Conservation (phyloP, 1,284 basidiomycete genomes). For the Heterobasidion irregulare region DNA sequence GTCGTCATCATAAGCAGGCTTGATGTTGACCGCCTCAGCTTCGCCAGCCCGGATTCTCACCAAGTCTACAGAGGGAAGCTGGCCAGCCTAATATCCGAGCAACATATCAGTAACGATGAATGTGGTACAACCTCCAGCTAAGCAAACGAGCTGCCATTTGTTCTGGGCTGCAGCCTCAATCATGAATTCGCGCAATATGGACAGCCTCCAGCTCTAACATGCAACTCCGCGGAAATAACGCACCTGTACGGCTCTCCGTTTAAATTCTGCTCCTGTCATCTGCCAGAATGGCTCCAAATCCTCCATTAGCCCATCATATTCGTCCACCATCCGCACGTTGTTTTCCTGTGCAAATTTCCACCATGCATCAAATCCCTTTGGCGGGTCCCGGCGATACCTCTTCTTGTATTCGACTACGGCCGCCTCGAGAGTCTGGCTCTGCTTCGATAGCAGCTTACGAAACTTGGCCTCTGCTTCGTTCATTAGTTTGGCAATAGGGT, state of each 20-base stretch:
- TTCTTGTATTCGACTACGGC: conserved; percentile 76
- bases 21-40: conserved; percentile 53
- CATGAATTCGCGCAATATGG: background rate
- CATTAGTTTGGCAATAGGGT: conserved; percentile 83
- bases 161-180: background rate
- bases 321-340: conserved; percentile 78
- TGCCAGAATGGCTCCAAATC: conserved; percentile 81
- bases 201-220: background rate
- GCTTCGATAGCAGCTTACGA: conserved; percentile 54
- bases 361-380: conserved; percentile 87
- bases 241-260: conserved; percentile 65
- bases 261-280: conserved; percentile 64
- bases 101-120: background rate
- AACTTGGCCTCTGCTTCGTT: conserved; percentile 66
- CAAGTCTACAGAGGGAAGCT: conserved; percentile 76
- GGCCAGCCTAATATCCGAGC: conserved; percentile 51
- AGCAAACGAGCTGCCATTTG: no score
- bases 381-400: conserved; percentile 75
- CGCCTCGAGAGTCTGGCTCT: conserved; percentile 68
- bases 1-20: conserved; percentile 49
- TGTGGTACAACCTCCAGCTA: background rate
- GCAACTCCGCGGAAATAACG: conserved; percentile 13
- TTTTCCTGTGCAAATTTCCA: conserved; percentile 73
- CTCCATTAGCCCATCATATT: conserved; percentile 77
- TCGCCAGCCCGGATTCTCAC: conserved; percentile 67